Conservation (phyloP, 108 stramenopile genomes). For the Aurantiochytrium sp. region DNA sequence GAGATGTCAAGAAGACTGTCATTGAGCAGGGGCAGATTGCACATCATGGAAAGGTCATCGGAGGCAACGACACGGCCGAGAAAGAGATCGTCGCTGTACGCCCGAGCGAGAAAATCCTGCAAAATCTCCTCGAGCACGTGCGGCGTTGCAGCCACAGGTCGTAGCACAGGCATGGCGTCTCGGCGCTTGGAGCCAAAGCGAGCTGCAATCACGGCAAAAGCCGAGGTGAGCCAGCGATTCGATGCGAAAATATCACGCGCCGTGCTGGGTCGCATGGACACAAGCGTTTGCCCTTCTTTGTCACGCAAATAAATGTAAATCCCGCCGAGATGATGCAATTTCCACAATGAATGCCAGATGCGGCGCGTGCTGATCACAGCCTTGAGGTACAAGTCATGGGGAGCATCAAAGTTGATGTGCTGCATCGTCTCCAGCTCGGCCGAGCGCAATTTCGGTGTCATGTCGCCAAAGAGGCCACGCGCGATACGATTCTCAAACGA, state of each 20-base stretch:
- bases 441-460: background rate
- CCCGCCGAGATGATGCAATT: slow-evolving; percentile 1
- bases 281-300: background rate
- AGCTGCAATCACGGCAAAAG: background rate
- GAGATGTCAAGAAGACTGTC: background rate
- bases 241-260: background rate
- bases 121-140: background rate
- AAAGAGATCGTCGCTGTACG: background rate
- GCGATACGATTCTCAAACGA: background rate
- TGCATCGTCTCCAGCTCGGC: background rate
- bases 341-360: background rate
- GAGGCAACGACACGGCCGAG: background rate
- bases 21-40: background rate
- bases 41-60: background rate
- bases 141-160: background rate
- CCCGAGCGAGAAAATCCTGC: background rate
- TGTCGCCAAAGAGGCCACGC: background rate
- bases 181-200: background rate
- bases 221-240: background rate
- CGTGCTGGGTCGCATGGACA: background rate
- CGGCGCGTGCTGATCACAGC: background rate
- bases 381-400: background rate
- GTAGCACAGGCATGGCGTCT: background rate
- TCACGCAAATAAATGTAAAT: background rate
- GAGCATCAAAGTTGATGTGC: background rate